Base-by-base conservation (phyloP, 1,284 basidiomycete genomes). In the Porphyrellus sp. region DNA sequence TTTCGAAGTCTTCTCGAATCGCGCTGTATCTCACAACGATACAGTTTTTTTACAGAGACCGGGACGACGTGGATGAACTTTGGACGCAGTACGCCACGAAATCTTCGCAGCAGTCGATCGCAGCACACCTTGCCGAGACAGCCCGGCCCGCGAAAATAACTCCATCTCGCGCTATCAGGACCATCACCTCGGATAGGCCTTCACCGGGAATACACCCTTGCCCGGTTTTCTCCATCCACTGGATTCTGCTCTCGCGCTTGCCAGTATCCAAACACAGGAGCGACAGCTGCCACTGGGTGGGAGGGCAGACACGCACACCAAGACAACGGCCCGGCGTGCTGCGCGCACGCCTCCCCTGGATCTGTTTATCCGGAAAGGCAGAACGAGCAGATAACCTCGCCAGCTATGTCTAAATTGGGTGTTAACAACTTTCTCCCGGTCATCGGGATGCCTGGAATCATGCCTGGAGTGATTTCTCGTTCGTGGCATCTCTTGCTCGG, bases 371-470 rank as follows among this genome's bases (percentile, higher is more conserved):
- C 35, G n/a, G n/a, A 11, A 21, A 11, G 20, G 18, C 35, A 28
- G 38, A 38, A 18, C 5, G 37, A n/a, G 25, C 2, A 24, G 21
- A 21, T 23, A 25, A 8, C 27, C 38, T 42, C 37, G 15, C 37
- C 3, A 21, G 53, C 30, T 47, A 52, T 55, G 55, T 60, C 59
- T 21, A 59, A 59, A 45, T 51, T 8, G 7, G 47, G 58, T 31
- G 43, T 58, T 60, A 60, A 42, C 44, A 40, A 33, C 18, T 47
- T 35, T 44, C 18, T 11, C 34, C n/a, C 31, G 18, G 9, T 34
- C 30, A 39, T 37, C 34, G 54, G 54, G 37, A 7, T 27, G 5
- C n/a, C 3, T 45, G 20, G 37, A 25, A 8, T 16, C 9, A 25
- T 7, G 28, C 28, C 12, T 23, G 13, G 28, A 28, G 25, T 45